Base-by-base conservation (phyloP, 2,329 filamentous ascomycete species). In the Emydomyces testavorans region DNA sequence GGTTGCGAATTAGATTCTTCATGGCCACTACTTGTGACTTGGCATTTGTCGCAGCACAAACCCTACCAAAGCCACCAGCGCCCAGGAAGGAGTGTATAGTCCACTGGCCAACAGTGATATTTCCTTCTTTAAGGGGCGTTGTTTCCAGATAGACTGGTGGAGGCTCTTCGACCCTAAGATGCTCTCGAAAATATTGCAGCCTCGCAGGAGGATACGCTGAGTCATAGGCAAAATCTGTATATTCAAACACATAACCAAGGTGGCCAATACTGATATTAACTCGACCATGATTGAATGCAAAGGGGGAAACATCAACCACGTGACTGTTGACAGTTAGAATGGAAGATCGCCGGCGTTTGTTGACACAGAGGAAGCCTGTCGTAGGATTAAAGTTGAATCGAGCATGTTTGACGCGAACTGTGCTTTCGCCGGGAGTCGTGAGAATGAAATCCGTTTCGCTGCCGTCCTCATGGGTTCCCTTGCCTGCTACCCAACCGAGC, bases 11-110 rank as follows among this genome's bases (percentile, higher is more conserved):
- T 2, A 45, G 5, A 13, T 20, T 20, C 23, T 47, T 47, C 6
- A 47, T 31, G 1, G 44, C 44, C 15, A 39, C 44, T 8, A 47
- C 24, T n/a, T 47, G 15, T 8, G 13, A n/a, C n/a, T 39, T 38
- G 6, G 24, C 10, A 31, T 47, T 47, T 2, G 44, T 26, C 5
- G 34, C 44, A 20, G 23, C 13, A 7, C 18, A 47, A 2, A 47
- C 44, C 23, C 16, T 47, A 3, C 44, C 44, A 18, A n/a, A 18
- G 7, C 24, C 18, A 8, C 44, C 44, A 13, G 4, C 31, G 3
- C 44, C 35, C 10, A 47, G 35, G 15, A 23, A 21, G 10, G 10
- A 18, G 4, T 18, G 10, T 10, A 47, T 23, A 10, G 35, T 39
- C 44, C 44, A 47, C 29, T 29, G 23, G 11, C 44, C 44, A 23